Percentiles rank a stretch among this genome's conserved stretches.
Evolutionary conservation across 805 yeast species (phyloP).

Genomic region (Sugiyamaella boreocaroliniensis): DNA sequence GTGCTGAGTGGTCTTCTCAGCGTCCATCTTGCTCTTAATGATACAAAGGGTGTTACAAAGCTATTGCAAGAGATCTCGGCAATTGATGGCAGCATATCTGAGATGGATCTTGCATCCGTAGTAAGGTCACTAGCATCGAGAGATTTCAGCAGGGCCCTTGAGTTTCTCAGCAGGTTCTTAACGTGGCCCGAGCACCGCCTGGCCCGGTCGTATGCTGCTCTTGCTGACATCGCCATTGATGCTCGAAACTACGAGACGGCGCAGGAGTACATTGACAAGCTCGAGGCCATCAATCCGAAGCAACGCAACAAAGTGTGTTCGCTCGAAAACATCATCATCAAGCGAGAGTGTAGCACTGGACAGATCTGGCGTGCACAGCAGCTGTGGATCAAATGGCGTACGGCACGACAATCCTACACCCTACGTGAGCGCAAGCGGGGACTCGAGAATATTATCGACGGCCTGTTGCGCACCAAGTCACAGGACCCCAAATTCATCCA

Average conservation of each 20-base stretch:
- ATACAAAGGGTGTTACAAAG: slow-evolving; percentile 17
- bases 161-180: slow-evolving; percentile 5
- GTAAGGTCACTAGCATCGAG: slow-evolving; percentile 7
- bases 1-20: slow-evolving; percentile 14
- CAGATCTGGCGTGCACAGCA: neutral
- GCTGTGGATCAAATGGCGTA: neutral
- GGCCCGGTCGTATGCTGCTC: slow-evolving; percentile 14
- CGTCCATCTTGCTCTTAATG: slow-evolving; percentile 17
- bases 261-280: slow-evolving; percentile 4
- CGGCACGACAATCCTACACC: neutral
- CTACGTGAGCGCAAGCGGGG: neutral
- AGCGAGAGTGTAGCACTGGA: neutral
- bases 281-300: neutral
- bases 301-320: neutral
- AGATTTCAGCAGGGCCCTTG: slow-evolving; percentile 9
- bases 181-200: neutral
- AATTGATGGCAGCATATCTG: neutral
- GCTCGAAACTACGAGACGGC: slow-evolving; percentile 15
- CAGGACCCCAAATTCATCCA: neutral
- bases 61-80: slow-evolving; percentile 17
- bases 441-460: neutral
- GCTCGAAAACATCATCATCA: neutral
- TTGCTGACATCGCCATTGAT: slow-evolving; percentile 23
- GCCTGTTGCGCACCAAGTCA: neutral
- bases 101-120: slow-evolving; percentile 11